These are phyloP conservation scores for Geotrichum macrosporum DNA, from an alignment of 1,139 yeast genomes.

Conservation along the genomic window DNA sequence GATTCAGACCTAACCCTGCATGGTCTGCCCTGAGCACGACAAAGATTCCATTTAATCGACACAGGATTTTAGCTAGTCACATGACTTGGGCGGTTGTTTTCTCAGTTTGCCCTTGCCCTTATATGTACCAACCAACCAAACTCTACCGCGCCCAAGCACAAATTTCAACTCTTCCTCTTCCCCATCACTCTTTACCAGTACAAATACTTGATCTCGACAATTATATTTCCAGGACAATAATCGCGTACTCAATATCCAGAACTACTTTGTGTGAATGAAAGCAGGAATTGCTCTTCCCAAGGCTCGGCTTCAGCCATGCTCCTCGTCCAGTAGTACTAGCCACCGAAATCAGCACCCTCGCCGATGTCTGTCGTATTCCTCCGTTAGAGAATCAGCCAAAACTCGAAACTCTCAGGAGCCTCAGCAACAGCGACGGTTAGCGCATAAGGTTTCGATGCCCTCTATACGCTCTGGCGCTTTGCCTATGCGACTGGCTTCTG, in stretches of 20 bases:
- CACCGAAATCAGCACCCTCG: constrained; percentile 3
- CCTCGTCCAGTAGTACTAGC: constrained; percentile 2
- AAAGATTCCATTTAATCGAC: too few species aligned
- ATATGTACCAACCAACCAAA: constrained; percentile 4
- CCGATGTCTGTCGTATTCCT: constrained; percentile 5
- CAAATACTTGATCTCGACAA: too few species aligned
- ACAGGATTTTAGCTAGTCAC: too few species aligned
- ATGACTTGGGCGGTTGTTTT: too few species aligned
- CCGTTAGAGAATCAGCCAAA: background rate
- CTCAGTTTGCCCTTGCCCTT: background rate
- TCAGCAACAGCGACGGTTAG: background rate
- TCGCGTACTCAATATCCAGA: background rate
- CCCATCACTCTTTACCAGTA: too few species aligned
- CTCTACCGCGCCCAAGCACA: constrained; percentile 2
- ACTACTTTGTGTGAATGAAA: constrained; percentile 7
- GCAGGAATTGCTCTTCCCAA: constrained; percentile 14
- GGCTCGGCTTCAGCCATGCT: constrained; percentile 15
- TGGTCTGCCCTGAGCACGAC: too few species aligned
- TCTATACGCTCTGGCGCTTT: constrained; percentile 3
- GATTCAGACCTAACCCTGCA: too few species aligned
- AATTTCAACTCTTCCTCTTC: constrained; percentile 2
- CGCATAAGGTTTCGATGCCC: background rate
- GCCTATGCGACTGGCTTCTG: constrained; percentile 2
- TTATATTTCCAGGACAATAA: too few species aligned
- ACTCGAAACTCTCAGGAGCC: background rate